Evolutionary conservation across 176 grass and related monocot genomes (phyloP), one percentile per base, ranked within the genome.

Genomic region (Zoysia pacifica): DNA sequence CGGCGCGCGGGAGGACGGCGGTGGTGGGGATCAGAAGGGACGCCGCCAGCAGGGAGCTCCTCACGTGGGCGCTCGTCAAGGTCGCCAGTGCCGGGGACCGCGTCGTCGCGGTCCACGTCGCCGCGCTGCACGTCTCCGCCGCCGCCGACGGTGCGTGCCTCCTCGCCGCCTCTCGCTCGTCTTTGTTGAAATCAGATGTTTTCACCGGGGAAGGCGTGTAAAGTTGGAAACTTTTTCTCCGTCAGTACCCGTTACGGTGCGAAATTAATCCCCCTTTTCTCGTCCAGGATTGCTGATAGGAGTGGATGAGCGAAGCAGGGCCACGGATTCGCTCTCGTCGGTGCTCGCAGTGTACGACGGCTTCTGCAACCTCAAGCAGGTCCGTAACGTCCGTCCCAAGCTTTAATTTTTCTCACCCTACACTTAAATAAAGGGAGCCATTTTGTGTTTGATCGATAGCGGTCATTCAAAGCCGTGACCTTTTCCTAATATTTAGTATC

Each of bases 321-420:
- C 81, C n/a, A 76, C 80, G 53, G 84, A 86, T 5, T 85, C 84
- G 1, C 89, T 99, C 59, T 53, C 80, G 37, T 83, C 92, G 45
- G 82, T 91, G 72, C 96, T 99, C 79, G 82, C 90, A 85, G 92
- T 87, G 41, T 99, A 99, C 79, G 86, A 95, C 65, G 96, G 96
- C 19, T 99, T 99, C 88, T 99, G 96, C 84, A 99, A 93, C 65
- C 96, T 99, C 76, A 95, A 91, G 75, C 96, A 99, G 88, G 96
- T 99, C 37, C 67, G 6, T 3, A 35, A 28, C 19, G 75, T 77
- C 37, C 65, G 5, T 2, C 40, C 5, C 80, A 58, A 28, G 28
- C 28, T 28, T 28, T 28, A 28, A 28, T 28, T 28, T 28, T 28
- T 28, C 28, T 28, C 28, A 28, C 0, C 16, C 18, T 20, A 9